phyloP scores from a whole-genome alignment of 116 monocot species.

The Posidonia oceanica region DNA sequence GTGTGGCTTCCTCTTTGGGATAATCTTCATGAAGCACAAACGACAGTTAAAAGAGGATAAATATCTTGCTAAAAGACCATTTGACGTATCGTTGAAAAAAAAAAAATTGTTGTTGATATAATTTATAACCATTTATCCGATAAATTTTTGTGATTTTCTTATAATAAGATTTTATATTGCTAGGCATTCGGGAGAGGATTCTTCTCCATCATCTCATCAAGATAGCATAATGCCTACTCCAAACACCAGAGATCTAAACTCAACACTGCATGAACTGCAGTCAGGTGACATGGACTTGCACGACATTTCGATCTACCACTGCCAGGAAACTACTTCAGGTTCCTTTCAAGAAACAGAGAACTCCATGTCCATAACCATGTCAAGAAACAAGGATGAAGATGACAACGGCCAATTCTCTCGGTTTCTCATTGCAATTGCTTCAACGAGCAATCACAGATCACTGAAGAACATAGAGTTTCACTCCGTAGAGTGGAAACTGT shows the following conservation, averaged over 20 bases:
- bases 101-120: too few species aligned
- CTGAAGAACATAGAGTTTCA: slow-evolving; percentile 38
- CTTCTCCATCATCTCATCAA: background rate
- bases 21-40: too few species aligned
- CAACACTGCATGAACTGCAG: slow-evolving; percentile 26
- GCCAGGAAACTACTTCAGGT: slow-evolving; percentile 14
- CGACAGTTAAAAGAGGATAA: too few species aligned
- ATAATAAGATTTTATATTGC: too few species aligned
- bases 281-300: slow-evolving; percentile 24
- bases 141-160: too few species aligned
- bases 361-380: slow-evolving; percentile 32
- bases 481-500: slow-evolving; percentile 30
- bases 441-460: slow-evolving; percentile 1
- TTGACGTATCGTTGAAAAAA: too few species aligned
- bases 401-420: slow-evolving; percentile 13
- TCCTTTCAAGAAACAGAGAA: slow-evolving; percentile 38
- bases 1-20: too few species aligned
- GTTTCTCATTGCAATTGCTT: slow-evolving; percentile 22
- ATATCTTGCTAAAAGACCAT: too few species aligned
- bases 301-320: slow-evolving; percentile 30
- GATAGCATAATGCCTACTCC: slow-evolving; percentile 3
- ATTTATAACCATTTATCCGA: too few species aligned
- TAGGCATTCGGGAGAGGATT: too few species aligned
- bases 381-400: slow-evolving; percentile 4
- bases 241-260: slow-evolving; percentile 18